Base-by-base conservation (phyloP, 805 yeast genomes). In the Naumovozyma baii region DNA sequence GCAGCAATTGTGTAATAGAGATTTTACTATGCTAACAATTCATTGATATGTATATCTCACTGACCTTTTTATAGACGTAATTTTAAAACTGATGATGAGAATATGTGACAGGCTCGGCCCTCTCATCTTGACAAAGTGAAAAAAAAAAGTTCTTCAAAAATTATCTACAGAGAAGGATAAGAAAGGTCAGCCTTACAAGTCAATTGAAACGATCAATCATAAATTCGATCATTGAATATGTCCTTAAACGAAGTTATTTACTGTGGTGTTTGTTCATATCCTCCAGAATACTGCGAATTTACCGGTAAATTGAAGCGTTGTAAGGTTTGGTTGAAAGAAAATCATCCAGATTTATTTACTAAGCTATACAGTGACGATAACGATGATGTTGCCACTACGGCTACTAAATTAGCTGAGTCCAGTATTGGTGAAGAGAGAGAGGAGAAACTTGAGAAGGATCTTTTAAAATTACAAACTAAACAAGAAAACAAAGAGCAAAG, bases 281-380 rank as follows among this genome's bases (percentile, higher is more conserved):
- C 95, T n/a, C 85, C 85, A 3, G 95, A 78, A 42, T 88, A 79
- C 64, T 88, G 97, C 66, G 96, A 90, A 58, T 88, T 88, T 57
- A 92, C 95, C 10, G 83, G 82, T 34, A 66, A 78, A 19, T 71
- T 83, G 61, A 80, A 79, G 56, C 76, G 84, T 55, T 88, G 97
- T 65, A 85, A 83, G 52, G 76, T 72, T 17, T 86, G 96, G 95
- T 69, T 90, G 33, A 66, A 72, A 41, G 76, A 72, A 31, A 66
- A 70, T 37, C 69, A 85, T 50, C 62, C 67, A 2, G 82, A 73
- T 13, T 56, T 81, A 31, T 88, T 58, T 52, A 66, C 70, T 22
- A 59, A 71, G 46, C 61, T 84, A 33, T 87, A 88, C 63, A 55
- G 57, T 12, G 68, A 74, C 2, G 77, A 70, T 44, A 64, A 73